phyloP scores from a whole-genome alignment of 192 early-diverging fungal species.

The Backusella circina region DNA sequence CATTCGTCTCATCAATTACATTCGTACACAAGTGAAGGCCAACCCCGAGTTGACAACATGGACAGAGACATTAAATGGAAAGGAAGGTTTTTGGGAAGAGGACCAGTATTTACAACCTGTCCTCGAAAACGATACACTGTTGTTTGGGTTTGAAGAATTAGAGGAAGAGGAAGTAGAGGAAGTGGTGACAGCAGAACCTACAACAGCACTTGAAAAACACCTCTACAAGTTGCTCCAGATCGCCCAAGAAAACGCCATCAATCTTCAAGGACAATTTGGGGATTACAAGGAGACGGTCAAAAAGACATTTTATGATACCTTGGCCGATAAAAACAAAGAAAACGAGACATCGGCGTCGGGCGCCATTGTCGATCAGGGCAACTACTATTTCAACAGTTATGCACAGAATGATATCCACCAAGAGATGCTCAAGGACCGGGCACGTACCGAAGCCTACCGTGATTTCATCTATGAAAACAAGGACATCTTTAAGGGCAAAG shows the following conservation, averaged over 20 bases:
- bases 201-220: conserved; percentile 52
- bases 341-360: neutral
- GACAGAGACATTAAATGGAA: conserved; percentile 37
- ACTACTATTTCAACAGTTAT: conserved; percentile 99
- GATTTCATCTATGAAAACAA: conserved; percentile 84
- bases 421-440: conserved; percentile 83
- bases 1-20: conserved; percentile 72
- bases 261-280: conserved; percentile 55
- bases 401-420: conserved; percentile 74
- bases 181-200: conserved; percentile 15
- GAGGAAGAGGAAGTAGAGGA: conserved; percentile 56
- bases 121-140: conserved; percentile 62
- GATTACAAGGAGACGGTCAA: conserved; percentile 70
- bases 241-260: conserved; percentile 53
- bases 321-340: neutral
- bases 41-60: conserved; percentile 18
- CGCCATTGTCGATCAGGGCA: conserved; percentile 17
- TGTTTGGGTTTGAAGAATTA: conserved; percentile 59
- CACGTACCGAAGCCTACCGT: conserved; percentile 78
- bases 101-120: conserved; percentile 65
- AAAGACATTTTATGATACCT: conserved; percentile 61
- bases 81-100: conserved; percentile 58
- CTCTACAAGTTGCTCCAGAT: conserved; percentile 49
- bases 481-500: conserved; percentile 79
- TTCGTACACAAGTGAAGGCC: conserved; percentile 38